Evolutionary conservation across 2,329 filamentous ascomycete genomes (phyloP), one percentile per base, ranked within the genome.

Genomic region (Teratosphaeria epicoccoides): DNA sequence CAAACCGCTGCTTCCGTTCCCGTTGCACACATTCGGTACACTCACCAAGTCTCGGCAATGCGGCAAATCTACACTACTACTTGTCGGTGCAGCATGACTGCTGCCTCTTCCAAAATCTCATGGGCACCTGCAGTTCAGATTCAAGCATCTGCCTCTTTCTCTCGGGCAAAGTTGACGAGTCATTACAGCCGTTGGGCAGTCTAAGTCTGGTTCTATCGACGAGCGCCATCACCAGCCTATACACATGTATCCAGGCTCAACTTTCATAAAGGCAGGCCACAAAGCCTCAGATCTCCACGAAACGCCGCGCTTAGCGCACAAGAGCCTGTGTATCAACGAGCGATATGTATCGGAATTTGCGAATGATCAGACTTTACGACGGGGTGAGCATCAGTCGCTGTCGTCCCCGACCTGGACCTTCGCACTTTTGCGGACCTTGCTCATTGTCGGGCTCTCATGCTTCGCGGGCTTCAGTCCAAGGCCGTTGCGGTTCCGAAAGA

Each of bases 401-500:
- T 46, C 44, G 44, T 46, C 44, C n/a, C 25, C 44, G 6, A 46
- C 17, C 20, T 46, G 44, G 12, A 46, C 22, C 44, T 24, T 46
- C 44, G 25, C 17, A 10, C 20, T 24, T 46, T 46, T 46, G 23
- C 44, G 23, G 20, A 4, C n/a, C 44, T 46, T 46, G 23, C 44
- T 28, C 22, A 12, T 17, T 24, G 44, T 23, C 22, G 44, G 20
- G 12, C 17, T 17, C 22, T 46, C 22, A 5, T 6, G 11, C 44
- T 46, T 46, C 6, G 44, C 23, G 5, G 79, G 79, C 46, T 76
- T 66, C 29, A 82, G 73, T 59, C 93, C 93, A 23, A 95, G 74
- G 20, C 88, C 87, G 73, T 97, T 98, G 63, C 79, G 79, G 79
- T 98, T 98, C 67, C 91, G 83, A 85, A 87, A 98, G 81, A 98